Evolutionary conservation across 108 stramenopile genomes (phyloP), one percentile per base, ranked within the genome.

Genomic region (Conticribra weissflogii): DNA sequence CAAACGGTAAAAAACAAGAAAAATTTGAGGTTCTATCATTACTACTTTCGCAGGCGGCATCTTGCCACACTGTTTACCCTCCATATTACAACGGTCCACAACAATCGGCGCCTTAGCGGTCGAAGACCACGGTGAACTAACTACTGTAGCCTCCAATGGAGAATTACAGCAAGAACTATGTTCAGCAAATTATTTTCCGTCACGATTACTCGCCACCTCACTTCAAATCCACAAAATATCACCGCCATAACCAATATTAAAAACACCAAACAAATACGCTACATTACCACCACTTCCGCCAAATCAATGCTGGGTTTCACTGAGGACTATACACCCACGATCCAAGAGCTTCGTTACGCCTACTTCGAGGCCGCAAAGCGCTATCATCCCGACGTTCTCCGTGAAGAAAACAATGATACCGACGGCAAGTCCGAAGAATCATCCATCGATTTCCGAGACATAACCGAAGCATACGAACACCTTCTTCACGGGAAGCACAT

Each of bases 291-390:
- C 29, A 63, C 63, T 15, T 51, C 63, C 8, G 83, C 83, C 18
- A 84, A 82, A 60, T 74, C 76, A 24, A 74, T 81, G 60, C 61
- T 84, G 27, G 83, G 81, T 8, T 79, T 84, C 64, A 32, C 68
- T 3, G 61, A 65, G 2, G 65, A 78, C 17, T 31, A 50, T 23
- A 49, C 22, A 49, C 75, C 75, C 31, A 67, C 82, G 5, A 54
- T 66, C 21, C 51, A 66, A 54, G 88, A 89, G 65, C 74, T 93
- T 12, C 82, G 92, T 29, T 53, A 68, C 16, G 89, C 89, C 3
- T 93, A 93, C 48, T 88, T 87, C 57, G 76, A 81, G 34, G 84
- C 84, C 1, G 92, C 92, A 36, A 90, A 88, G 72, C 61, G 62
- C 54, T 84, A 81, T 54, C 92, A 93, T 66, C 92, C 92, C 2